phyloP scores from a whole-genome alignment of 441 rosid genomes.

The Biscutella laevigata region DNA sequence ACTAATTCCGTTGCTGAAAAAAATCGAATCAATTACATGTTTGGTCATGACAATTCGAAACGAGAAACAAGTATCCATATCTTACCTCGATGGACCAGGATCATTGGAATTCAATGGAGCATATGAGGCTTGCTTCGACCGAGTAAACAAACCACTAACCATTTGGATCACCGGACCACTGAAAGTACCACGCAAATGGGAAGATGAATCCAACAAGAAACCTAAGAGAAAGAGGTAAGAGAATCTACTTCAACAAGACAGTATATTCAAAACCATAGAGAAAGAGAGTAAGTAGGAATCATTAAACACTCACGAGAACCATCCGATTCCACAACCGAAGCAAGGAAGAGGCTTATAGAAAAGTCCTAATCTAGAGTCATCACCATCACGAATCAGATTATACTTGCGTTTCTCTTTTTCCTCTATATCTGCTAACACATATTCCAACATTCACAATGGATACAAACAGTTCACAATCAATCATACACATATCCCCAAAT shows the following conservation, averaged over 20 bases:
- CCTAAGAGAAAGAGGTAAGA: conserved; percentile 29
- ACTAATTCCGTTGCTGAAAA: background rate
- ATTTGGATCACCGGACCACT: conserved; percentile 78
- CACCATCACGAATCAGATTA: conserved; percentile 33
- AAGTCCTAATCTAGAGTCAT: conserved; percentile 42
- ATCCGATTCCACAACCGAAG: conserved; percentile 89
- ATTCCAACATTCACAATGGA: background rate
- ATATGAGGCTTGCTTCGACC: conserved; percentile 47
- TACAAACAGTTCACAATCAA: background rate
- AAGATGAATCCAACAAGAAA: conserved; percentile 68
- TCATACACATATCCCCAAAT: background rate
- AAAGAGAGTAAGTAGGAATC: background rate
- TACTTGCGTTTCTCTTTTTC: conserved; percentile 45
- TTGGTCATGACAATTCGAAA: background rate
- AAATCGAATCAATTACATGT: background rate
- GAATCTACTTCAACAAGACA: conserved; percentile 5
- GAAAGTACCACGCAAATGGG: conserved; percentile 39
- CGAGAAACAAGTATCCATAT: background rate
- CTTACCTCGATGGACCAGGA: conserved; percentile 60
- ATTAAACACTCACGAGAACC: conserved; percentile 59
- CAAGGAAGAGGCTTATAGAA: conserved; percentile 87
- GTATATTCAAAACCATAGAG: too few species aligned
- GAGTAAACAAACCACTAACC: conserved; percentile 69
- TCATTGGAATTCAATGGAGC: conserved; percentile 79
- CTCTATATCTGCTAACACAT: conserved; percentile 22